These are phyloP conservation scores for Aureoboletus auriporus DNA, from an alignment of 768 basidiomycete species.

Conservation along the genomic window DNA sequence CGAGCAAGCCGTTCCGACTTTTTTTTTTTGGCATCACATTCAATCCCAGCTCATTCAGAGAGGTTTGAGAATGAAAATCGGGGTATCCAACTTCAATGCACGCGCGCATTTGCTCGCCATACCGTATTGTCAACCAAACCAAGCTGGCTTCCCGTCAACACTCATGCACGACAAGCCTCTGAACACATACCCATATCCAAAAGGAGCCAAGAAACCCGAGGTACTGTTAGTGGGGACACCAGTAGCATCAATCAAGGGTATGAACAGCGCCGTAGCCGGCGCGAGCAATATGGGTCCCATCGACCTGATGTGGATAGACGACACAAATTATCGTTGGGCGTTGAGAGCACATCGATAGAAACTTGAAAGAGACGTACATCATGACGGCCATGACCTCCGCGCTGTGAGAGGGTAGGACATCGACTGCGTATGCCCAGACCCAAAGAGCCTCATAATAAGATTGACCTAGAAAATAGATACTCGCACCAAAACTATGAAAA, in stretches of 20 bases:
- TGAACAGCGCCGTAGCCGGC: slow-evolving; percentile 11
- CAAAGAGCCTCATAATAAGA: slow-evolving; percentile 48
- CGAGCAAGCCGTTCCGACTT: too few species aligned
- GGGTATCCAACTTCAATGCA: slow-evolving; percentile 58
- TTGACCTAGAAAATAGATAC: slow-evolving; percentile 43
- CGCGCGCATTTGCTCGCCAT: slow-evolving; percentile 54
- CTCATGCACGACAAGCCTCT: not conserved
- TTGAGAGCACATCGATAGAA: not conserved
- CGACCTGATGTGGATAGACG: not conserved
- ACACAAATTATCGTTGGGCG: not conserved
- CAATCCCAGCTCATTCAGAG: not conserved
- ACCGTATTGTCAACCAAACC: slow-evolving; percentile 48
- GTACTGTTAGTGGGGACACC: slow-evolving; percentile 51
- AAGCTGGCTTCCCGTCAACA: slow-evolving; percentile 33
- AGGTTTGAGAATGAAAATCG: slow-evolving; percentile 3
- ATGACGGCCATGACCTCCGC: slow-evolving; percentile 61
- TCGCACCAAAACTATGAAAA: slow-evolving; percentile 60
- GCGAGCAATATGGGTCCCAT: slow-evolving; percentile 17
- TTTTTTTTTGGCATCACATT: not conserved
- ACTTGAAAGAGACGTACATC: slow-evolving; percentile 37
- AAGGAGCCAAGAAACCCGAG: slow-evolving; percentile 42
- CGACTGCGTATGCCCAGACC: slow-evolving; percentile 56
- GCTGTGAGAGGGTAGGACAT: slow-evolving; percentile 56
- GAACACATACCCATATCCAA: slow-evolving; percentile 49
- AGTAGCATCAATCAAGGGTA: slow-evolving; percentile 45